Evolutionary conservation across 805 yeast genomes (phyloP), one percentile per base, ranked within the genome.

Genomic region (Ogataea pilisensis): DNA sequence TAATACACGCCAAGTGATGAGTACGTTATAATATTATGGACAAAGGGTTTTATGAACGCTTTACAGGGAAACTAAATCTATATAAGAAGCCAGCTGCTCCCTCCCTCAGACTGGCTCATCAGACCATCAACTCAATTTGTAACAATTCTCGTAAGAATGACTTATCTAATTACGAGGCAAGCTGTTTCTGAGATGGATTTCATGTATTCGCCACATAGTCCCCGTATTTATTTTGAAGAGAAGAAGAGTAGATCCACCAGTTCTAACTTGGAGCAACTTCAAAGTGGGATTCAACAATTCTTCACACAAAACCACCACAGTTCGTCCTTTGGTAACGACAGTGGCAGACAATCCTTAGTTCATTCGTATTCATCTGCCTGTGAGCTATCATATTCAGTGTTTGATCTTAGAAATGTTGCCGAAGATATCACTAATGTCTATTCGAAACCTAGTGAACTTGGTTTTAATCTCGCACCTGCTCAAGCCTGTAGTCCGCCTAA

Each of bases 401-500:
- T 14, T 28, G 16, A 28, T 28, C 7, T 13, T 13, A 13, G 8
- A 8, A 28, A 14, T 13, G 31, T 22, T 22, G 11, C 26, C 11
- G 31, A 28, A 14, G n/a, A 28, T 6, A 8, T 13, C 7, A 13
- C 6, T 28, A 14, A 28, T 28, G 8, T 12, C n/a, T n/a, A n/a
- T 20, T n/a, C 31, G 4, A 29, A 21, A 11, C 16, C 21, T 3
- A 21, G 14, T 9, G 14, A 36, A 8, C 26, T 21, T 24, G 53
- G 52, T 2, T 50, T 43, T 26, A 48, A 49, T n/a, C 31, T 53
- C 32, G 43, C 46, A 14, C 55, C 57, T 8, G 53, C 51, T 5
- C 54, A 43, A 28, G 57, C 57, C 13, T 53, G 57, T 28, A 33
- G 42, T n/a, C 57, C 57, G 9, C 55, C 57, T 4, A 31, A 19